Base-by-base conservation (phyloP, 768 basidiomycete genomes). In the Leccinum variicolor region DNA sequence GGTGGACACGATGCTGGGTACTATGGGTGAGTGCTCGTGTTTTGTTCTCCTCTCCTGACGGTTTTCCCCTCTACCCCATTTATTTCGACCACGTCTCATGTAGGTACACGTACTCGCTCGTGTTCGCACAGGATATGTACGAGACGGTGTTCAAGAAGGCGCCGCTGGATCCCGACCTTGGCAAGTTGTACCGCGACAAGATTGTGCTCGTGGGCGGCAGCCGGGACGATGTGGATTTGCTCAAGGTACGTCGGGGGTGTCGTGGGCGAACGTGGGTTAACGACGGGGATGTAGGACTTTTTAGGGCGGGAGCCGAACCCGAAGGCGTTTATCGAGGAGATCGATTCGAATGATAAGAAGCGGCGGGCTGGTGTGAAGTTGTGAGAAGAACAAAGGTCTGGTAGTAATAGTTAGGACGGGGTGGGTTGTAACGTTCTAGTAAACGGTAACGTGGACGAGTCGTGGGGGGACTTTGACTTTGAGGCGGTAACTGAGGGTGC, bases 251-350 rank as follows among this genome's bases (percentile, higher is more conserved):
- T 43, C n/a, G 41, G 11, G 19, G 6, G 41, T 43, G 41, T 21
- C 11, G n/a, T 34, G 34, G 6, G 34, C 15, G 34, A 3, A 43
- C 41, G 19, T 8, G 19, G 19, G 11, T 21, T 21, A 6, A 43
- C 41, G n/a, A 10, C 6, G 14, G 15, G 34, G 14, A 7, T 43
- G n/a, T 58, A 90, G 88, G 84, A 85, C 62, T 91, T 93, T 82
- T 79, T 92, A 50, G 90, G 90, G 19, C 80, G 90, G n/a, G 76
- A 78, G 43, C 87, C 90, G 25, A 89, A 86, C 61, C 85, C 82
- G 55, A 81, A 86, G 23, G 90, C 90, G 8, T 92, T 92, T 71
- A 72, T 87, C 59, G 70, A 86, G 53, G 85, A 84, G 65, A 73
- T 90, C 10, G 64, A 54, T n/a, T n/a, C n/a, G 34, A 85, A 87